Conservation (phyloP, 148 eudicot species). For the Vaccinium corymbosum region DNA sequence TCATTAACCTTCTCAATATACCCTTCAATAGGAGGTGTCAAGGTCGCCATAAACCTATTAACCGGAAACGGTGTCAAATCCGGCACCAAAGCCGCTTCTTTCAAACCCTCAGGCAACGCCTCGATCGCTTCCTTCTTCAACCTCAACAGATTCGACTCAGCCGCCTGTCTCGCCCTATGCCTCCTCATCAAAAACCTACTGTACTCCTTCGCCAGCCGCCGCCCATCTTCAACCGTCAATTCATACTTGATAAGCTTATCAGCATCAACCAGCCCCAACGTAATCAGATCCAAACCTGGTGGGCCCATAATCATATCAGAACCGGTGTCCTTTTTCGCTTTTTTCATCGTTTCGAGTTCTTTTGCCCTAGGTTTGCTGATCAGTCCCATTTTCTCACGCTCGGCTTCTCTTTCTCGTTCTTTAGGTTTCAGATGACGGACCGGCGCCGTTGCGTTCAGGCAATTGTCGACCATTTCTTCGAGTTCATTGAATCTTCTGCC, state of each 20-base stretch:
- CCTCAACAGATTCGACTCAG: constrained; percentile 65
- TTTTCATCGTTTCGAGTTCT: constrained; percentile 59
- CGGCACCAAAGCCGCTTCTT: constrained; percentile 71
- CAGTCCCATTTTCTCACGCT: constrained; percentile 81
- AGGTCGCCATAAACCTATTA: constrained; percentile 72
- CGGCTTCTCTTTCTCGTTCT: constrained; percentile 60
- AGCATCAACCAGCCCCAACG: constrained; percentile 69
- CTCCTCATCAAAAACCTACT: constrained; percentile 85
- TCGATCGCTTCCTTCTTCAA: constrained; percentile 88
- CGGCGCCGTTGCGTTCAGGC: constrained; percentile 58
- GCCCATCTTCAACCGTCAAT: constrained; percentile 82
- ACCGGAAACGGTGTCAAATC: constrained; percentile 72
- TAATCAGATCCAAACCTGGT: constrained; percentile 51
- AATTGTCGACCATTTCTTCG: constrained; percentile 57
- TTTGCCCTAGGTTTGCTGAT: constrained; percentile 60
- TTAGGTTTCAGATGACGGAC: constrained; percentile 63
- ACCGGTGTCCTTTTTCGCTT: constrained; percentile 56
- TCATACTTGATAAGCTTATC: constrained; percentile 76
- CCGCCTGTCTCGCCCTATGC: constrained; percentile 80
- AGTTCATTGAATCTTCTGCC: constrained; percentile 38
- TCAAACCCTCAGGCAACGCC: constrained; percentile 80
- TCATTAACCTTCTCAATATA: constrained; percentile 75
- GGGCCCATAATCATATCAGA: constrained; percentile 45
- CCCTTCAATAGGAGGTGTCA: constrained; percentile 96
- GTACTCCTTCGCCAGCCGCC: constrained; percentile 78